Evolutionary conservation across 345 rosid genomes (phyloP).

Genomic region (Populus tremula): DNA sequence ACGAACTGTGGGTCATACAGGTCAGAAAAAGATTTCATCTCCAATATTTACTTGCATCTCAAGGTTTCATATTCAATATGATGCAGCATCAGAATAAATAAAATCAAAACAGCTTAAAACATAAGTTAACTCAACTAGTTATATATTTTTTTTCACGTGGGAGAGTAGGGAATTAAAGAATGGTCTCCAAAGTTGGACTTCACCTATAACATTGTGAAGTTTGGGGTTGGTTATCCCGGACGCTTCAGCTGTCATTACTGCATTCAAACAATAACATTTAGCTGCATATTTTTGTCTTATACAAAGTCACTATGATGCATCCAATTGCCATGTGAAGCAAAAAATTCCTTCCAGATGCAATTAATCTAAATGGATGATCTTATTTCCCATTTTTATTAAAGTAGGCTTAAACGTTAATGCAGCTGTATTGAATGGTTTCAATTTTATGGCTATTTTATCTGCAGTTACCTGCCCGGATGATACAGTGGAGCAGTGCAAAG

Average conservation of each 20-base stretch:
- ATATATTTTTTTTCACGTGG: background rate
- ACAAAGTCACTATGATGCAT: too few relatives aligned
- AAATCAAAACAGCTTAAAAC: background rate
- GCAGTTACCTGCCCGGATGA: conserved; percentile 83
- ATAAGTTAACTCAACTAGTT: background rate
- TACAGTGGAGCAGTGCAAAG: conserved; percentile 49
- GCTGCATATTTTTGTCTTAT: too few relatives aligned
- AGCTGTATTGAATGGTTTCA: background rate
- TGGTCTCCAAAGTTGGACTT: too few relatives aligned
- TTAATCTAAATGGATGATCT: background rate
- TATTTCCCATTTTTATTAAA: background rate
- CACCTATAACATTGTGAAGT: too few relatives aligned
- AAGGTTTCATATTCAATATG: background rate
- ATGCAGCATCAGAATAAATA: background rate
- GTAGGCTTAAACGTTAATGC: background rate
- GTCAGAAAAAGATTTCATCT: conserved; percentile 34
- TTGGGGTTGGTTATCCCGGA: too few relatives aligned
- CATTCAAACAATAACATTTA: too few relatives aligned
- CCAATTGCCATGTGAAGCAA: background rate
- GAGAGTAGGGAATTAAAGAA: background rate
- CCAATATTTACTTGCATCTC: background rate
- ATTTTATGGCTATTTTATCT: background rate
- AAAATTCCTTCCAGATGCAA: background rate
- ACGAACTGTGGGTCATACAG: conserved; percentile 82
- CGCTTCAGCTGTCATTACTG: too few relatives aligned